These are phyloP conservation scores for Pyrenophora seminiperda DNA, from an alignment of 2,329 filamentous ascomycete species.

Conservation along the genomic window DNA sequence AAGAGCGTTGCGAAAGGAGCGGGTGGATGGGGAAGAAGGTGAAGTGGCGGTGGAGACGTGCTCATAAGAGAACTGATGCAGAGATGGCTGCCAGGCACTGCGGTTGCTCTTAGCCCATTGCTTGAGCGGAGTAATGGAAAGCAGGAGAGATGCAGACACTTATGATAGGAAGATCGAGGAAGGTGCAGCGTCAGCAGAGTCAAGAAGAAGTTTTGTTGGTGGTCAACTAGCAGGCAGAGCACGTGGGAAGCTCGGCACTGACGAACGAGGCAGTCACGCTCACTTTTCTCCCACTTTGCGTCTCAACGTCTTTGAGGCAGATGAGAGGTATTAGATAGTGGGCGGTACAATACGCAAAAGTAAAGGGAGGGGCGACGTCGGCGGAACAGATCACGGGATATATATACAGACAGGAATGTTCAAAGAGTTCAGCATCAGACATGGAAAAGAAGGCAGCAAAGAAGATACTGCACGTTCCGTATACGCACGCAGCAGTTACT, in stretches of 20 bases:
- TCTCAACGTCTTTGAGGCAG: slow-evolving; percentile 63
- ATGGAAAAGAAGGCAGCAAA: background rate
- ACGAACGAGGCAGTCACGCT: slow-evolving; percentile 45
- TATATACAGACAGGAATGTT: background rate
- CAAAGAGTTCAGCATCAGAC: background rate
- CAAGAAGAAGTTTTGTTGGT: slow-evolving; percentile 36
- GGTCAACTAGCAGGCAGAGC: slow-evolving; percentile 32
- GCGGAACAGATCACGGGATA: background rate
- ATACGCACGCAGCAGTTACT: background rate
- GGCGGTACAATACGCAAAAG: slow-evolving; percentile 53
- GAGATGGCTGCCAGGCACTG: slow-evolving; percentile 32
- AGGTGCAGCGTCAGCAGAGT: slow-evolving; percentile 28
- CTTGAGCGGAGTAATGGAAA: slow-evolving; percentile 18
- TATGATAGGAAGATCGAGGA: slow-evolving; percentile 24
- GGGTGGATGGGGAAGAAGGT: slow-evolving; percentile 40
- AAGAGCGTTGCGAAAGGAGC: slow-evolving; percentile 45
- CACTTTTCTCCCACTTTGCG: slow-evolving; percentile 72
- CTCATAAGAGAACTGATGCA: slow-evolving; percentile 28
- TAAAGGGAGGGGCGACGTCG: background rate
- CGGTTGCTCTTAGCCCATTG: slow-evolving; percentile 29
- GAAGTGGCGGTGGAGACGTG: slow-evolving; percentile 34
- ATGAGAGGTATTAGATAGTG: slow-evolving; percentile 73
- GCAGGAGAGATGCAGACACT: slow-evolving; percentile 20
- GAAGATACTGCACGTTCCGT: background rate
- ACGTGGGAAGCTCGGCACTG: slow-evolving; percentile 37